Conservation (phyloP, 2,329 filamentous ascomycete species). For the Diaporthe vexans region DNA sequence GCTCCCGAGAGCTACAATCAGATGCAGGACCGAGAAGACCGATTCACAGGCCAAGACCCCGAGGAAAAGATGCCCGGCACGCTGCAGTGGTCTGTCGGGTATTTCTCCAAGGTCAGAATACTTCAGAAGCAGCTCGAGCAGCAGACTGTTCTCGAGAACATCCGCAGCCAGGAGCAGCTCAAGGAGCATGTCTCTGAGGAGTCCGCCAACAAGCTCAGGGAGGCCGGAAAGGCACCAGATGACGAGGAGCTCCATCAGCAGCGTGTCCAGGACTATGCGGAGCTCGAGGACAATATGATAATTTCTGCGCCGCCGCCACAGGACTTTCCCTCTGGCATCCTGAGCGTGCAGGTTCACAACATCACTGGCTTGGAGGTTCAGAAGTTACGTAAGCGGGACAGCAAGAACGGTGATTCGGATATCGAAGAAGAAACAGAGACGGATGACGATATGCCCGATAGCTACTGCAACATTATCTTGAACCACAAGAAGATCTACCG, state of each 20-base stretch:
- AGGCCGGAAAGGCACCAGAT: conserved; percentile 71
- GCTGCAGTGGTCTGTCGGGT: conserved; percentile 78
- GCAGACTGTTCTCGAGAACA: conserved; percentile 71
- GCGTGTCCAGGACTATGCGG: conserved; percentile 75
- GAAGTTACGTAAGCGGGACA: conserved; percentile 67
- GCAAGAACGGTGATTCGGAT: conserved; percentile 60
- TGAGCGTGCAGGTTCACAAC: conserved; percentile 80
- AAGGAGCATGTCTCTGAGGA: conserved; percentile 67
- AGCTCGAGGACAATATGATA: conserved; percentile 73
- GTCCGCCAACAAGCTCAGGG: conserved; percentile 74
- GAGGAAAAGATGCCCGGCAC: conserved; percentile 79
- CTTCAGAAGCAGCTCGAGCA: conserved; percentile 71
- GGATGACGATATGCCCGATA: conserved; percentile 74
- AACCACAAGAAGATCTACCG: conserved; percentile 80
- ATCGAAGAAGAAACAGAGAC: conserved; percentile 71
- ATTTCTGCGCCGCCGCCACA: conserved; percentile 76
- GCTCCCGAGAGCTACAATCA: conserved; percentile 69
- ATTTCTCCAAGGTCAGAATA: conserved; percentile 77
- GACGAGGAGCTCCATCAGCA: conserved; percentile 76
- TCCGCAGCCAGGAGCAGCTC: conserved; percentile 71
- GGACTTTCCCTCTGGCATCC: conserved; percentile 74
- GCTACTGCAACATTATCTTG: conserved; percentile 80
- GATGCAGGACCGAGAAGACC: conserved; percentile 74
- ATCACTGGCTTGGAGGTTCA: conserved; percentile 77
- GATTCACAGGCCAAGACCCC: conserved; percentile 74